Conservation (phyloP, 1,284 basidiomycete genomes). For the Papiliotrema fonsecae region DNA sequence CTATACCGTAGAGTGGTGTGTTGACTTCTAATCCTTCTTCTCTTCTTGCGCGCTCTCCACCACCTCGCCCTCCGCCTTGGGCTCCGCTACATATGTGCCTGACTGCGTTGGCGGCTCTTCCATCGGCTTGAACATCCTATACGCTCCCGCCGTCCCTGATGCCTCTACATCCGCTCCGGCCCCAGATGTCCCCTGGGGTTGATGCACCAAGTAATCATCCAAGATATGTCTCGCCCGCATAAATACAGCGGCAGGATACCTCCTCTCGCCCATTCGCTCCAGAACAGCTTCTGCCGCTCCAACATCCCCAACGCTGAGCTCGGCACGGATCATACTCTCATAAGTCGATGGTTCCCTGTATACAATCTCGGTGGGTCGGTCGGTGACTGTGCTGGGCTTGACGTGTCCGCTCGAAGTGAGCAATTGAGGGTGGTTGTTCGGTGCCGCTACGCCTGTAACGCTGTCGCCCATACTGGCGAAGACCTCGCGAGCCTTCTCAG, state of each 20-base stretch:
- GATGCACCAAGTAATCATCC: constrained; percentile 21
- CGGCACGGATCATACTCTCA: constrained; percentile 92
- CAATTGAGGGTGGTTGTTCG: constrained; percentile 75
- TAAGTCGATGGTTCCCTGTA: constrained; percentile 75
- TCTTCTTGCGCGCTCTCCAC: not conserved
- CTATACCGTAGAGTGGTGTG: not conserved
- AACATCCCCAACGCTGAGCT: constrained; percentile 71
- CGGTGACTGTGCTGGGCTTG: constrained; percentile 50
- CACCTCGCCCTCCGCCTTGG: not conserved
- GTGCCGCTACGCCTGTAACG: constrained; percentile 69
- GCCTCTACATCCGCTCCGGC: too few relatives aligned
- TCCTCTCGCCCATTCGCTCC: constrained; percentile 62
- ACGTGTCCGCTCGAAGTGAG: constrained; percentile 48
- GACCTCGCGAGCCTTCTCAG: constrained; percentile 65
- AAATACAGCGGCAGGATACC: constrained; percentile 43
- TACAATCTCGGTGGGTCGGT: constrained; percentile 50
- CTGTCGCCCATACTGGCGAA: constrained; percentile 89
- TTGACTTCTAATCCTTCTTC: not conserved
- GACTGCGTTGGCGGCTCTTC: too few relatives aligned
- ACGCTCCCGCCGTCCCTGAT: too few relatives aligned
- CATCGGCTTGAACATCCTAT: too few relatives aligned
- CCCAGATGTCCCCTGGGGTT: too few relatives aligned
- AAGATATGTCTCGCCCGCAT: constrained; percentile 32
- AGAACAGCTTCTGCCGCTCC: constrained; percentile 68
- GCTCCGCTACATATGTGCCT: too few relatives aligned